A percentile compares a stretch with the other conserved stretches of the same genome.
Conservation (phyloP, 2,329 filamentous ascomycete genomes). For the Cladosporium sp. region DNA sequence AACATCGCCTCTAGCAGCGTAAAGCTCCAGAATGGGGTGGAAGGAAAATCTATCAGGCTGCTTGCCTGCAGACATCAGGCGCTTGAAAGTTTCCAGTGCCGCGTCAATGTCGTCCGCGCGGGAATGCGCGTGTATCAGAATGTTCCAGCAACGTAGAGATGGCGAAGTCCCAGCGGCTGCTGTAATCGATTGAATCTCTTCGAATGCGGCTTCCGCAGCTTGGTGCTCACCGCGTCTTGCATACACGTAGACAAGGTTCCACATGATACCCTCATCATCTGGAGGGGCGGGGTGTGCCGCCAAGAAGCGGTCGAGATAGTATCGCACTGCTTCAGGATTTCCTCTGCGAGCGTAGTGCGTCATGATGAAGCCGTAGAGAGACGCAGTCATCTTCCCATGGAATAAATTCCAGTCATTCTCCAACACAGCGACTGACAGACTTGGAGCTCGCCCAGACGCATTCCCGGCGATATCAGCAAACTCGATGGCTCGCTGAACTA, state of each 20-base stretch:
- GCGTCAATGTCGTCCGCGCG: slow-evolving; percentile 61
- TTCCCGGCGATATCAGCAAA: background rate
- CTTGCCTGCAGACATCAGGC: slow-evolving; percentile 43
- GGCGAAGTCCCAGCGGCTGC: slow-evolving; percentile 34
- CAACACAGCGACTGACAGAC: slow-evolving; percentile 13
- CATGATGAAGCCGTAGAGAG: slow-evolving; percentile 12
- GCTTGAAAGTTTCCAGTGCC: slow-evolving; percentile 58
- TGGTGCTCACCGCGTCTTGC: slow-evolving; percentile 60
- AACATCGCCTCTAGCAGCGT: slow-evolving; percentile 65
- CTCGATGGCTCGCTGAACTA: background rate
- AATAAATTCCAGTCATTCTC: slow-evolving; percentile 22
- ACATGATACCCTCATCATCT: slow-evolving; percentile 19
- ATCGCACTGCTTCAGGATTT: slow-evolving; percentile 26
- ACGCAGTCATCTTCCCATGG: slow-evolving; percentile 19
- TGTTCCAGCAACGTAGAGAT: slow-evolving; percentile 64
- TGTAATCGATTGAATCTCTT: slow-evolving; percentile 43
- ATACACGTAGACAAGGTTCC: slow-evolving; percentile 62
- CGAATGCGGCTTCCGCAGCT: slow-evolving; percentile 55
- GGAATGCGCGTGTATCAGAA: slow-evolving; percentile 64
- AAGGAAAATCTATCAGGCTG: slow-evolving; percentile 60
- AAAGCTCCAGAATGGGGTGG: slow-evolving; percentile 66
- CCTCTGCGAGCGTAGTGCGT: slow-evolving; percentile 31
- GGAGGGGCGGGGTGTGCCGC: slow-evolving; percentile 17
- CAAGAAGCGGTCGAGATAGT: slow-evolving; percentile 29
- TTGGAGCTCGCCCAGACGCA: background rate